A percentile compares a stretch with the other conserved stretches of the same genome.
Conservation (phyloP, 441 rosid genomes). For the Aleurites moluccanus region DNA sequence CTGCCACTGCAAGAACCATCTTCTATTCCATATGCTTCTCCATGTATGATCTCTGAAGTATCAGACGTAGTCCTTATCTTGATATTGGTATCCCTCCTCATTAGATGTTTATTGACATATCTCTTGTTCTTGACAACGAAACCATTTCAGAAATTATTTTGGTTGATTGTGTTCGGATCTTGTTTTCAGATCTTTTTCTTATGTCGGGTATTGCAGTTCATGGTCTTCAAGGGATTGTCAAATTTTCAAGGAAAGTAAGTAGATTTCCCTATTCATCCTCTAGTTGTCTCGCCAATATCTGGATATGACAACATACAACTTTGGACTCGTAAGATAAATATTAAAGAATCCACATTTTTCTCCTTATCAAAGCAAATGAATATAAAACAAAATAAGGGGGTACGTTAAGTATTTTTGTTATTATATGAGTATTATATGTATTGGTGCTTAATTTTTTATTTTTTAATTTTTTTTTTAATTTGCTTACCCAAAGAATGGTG, state of each 20-base stretch:
- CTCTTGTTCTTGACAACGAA: conserved; percentile 21
- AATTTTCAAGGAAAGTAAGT: neutral
- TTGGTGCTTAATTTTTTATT: too few relatives aligned
- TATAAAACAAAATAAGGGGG: too few relatives aligned
- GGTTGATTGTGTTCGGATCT: conserved; percentile 31
- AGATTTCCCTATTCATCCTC: neutral
- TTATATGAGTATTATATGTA: too few relatives aligned
- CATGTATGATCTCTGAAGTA: conserved; percentile 25
- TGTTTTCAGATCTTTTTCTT: conserved; percentile 35
- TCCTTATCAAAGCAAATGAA: too few relatives aligned
- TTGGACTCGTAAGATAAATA: too few relatives aligned
- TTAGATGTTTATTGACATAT: conserved; percentile 17
- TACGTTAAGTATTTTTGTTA: too few relatives aligned
- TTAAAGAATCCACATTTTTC: too few relatives aligned
- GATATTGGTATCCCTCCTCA: conserved; percentile 32
- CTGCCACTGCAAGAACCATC: too few relatives aligned
- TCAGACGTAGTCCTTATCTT: conserved; percentile 16
- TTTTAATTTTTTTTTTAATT: neutral
- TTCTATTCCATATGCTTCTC: conserved; percentile 30
- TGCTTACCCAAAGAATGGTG: conserved; percentile 84
- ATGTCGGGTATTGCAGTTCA: conserved; percentile 38
- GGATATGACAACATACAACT: neutral
- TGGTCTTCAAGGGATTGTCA: conserved; percentile 34
- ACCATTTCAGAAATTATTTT: conserved; percentile 17
- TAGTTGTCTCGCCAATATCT: neutral